A percentile compares a stretch with the other conserved stretches of the same genome.
Conservation (phyloP, 768 basidiomycete species). For the Macrolepiota dolichaula region DNA sequence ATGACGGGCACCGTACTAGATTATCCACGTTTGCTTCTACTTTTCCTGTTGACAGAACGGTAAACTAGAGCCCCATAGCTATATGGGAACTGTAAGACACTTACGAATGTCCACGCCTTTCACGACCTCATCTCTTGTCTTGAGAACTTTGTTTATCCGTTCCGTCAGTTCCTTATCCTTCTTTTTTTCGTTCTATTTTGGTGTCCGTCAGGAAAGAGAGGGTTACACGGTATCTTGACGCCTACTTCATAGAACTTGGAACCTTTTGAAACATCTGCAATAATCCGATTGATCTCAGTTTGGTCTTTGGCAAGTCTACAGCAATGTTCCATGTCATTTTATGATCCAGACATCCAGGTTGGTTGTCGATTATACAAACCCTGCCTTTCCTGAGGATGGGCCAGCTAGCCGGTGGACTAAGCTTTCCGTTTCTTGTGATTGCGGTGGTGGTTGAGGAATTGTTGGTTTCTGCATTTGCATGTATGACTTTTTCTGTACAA, state of each 20-base stretch:
- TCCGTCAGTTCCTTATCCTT: constrained; percentile 84
- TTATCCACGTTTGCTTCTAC: constrained; percentile 68
- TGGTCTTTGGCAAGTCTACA: constrained; percentile 71
- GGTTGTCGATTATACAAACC: constrained; percentile 42
- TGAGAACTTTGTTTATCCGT: constrained; percentile 68
- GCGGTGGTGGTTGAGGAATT: constrained; percentile 14
- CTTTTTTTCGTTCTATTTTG: constrained; percentile 75
- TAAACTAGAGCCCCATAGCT: constrained; percentile 13
- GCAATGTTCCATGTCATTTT: not conserved
- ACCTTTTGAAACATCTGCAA: constrained; percentile 88
- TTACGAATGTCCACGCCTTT: constrained; percentile 56
- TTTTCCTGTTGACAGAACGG: constrained; percentile 34
- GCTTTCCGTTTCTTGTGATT: constrained; percentile 64
- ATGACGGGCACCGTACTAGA: constrained; percentile 38
- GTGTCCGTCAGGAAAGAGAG: constrained; percentile 4
- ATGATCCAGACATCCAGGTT: not conserved
- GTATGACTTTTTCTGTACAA: not conserved
- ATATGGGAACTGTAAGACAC: constrained; percentile 17
- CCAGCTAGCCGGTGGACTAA: constrained; percentile 81
- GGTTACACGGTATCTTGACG: not conserved
- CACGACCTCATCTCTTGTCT: constrained; percentile 55
- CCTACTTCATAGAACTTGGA: constrained; percentile 87
- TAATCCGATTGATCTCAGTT: constrained; percentile 81
- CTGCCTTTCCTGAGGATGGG: constrained; percentile 86
- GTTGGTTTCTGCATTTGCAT: not conserved